Conservation (phyloP, 2,329 filamentous ascomycete species). For the Neonectria punicea region DNA sequence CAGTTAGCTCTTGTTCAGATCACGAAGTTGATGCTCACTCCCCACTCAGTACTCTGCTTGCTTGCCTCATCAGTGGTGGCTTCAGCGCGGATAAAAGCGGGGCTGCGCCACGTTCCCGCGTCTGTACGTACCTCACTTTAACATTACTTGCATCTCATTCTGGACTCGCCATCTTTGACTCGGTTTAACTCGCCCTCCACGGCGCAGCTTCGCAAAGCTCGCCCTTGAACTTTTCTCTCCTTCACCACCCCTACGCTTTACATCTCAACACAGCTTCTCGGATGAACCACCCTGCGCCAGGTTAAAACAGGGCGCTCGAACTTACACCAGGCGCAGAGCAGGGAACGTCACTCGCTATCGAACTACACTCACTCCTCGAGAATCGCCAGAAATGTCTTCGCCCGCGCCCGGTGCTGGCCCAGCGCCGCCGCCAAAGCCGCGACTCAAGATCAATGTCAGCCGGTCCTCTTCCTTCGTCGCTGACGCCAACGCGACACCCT, state of each 20-base stretch:
- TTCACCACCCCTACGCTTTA: neutral
- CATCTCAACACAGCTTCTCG: neutral
- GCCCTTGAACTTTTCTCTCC: neutral
- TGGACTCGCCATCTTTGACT: neutral
- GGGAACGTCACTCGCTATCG: conserved; percentile 18
- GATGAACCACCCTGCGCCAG: neutral
- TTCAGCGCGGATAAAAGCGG: conserved; percentile 25
- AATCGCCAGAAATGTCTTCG: conserved; percentile 44
- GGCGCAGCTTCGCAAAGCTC: neutral
- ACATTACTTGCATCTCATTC: neutral
- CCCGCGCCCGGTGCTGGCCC: conserved; percentile 38
- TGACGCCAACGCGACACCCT: conserved; percentile 38
- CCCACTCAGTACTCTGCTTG: too few species aligned
- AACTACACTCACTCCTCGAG: neutral
- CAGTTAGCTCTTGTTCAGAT: neutral
- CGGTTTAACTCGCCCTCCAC: neutral
- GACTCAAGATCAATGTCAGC: conserved; percentile 54
- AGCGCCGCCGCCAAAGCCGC: conserved; percentile 48
- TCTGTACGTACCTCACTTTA: conserved; percentile 3
- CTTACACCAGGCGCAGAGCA: conserved; percentile 3
- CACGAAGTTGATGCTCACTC: neutral
- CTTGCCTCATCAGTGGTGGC: conserved; percentile 1
- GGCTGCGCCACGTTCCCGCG: conserved; percentile 14
- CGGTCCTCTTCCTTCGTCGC: conserved; percentile 49
- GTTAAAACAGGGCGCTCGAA: neutral